Conservation (phyloP, 2,329 filamentous ascomycete genomes). For the Chalara sp. region DNA sequence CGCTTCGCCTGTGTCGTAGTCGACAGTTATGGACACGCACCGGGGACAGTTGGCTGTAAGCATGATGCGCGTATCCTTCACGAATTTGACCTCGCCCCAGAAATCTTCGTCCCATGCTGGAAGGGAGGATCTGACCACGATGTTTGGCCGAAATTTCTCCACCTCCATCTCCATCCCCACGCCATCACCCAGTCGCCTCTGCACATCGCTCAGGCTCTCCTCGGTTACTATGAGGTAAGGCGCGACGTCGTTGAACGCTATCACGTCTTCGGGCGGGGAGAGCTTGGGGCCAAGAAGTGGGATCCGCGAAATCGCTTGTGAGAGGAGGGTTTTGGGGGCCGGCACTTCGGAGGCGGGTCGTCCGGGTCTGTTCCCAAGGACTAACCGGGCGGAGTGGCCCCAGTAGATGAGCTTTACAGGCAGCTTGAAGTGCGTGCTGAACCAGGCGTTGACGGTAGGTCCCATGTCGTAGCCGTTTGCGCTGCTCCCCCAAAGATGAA, state of each 20-base stretch:
- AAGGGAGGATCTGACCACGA: conserved; percentile 55
- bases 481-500: conserved; percentile 54
- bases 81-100: conserved; percentile 55
- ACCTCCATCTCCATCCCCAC: conserved; percentile 53
- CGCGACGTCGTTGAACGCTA: conserved; percentile 70
- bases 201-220: conserved; percentile 63
- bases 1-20: conserved; percentile 57
- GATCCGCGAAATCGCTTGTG: conserved; percentile 11
- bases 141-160: conserved; percentile 66
- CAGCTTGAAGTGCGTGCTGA: conserved; percentile 59
- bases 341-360: conserved; percentile 13
- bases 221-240: conserved; percentile 68
- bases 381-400: conserved; percentile 49
- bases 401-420: conserved; percentile 56
- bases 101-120: conserved; percentile 62
- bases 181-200: conserved; percentile 41
- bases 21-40: conserved; percentile 64
- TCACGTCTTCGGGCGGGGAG: conserved; percentile 33
- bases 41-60: conserved; percentile 65
- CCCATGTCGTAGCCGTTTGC: conserved; percentile 60
- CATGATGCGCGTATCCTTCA: conserved; percentile 30
- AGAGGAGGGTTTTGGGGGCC: conserved; percentile 5
- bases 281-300: conserved; percentile 15
- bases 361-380: conserved; percentile 43
- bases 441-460: conserved; percentile 53